These are phyloP conservation scores for Talaromyces islandicus DNA, from an alignment of 2,329 filamentous ascomycete species.

Conservation along the genomic window DNA sequence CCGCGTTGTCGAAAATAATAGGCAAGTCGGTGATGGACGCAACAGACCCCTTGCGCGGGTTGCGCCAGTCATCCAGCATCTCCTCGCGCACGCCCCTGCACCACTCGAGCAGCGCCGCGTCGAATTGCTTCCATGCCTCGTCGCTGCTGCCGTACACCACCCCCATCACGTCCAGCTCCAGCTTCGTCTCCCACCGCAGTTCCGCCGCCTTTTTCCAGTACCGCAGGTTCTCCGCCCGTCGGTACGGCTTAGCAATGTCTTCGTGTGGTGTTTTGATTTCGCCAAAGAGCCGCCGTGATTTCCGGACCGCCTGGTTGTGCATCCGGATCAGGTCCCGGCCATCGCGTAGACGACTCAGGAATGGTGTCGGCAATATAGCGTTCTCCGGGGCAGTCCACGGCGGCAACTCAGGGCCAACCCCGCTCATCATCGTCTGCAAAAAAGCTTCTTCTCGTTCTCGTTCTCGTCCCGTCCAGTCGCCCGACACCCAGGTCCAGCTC, in stretches of 20 bases:
- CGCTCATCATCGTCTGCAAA: constrained; percentile 64
- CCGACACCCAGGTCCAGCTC: constrained; percentile 72
- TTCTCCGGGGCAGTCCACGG: constrained; percentile 58
- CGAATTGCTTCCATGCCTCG: constrained; percentile 71
- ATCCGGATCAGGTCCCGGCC: constrained; percentile 77
- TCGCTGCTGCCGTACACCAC: constrained; percentile 68
- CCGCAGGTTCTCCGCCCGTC: constrained; percentile 84
- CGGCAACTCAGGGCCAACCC: constrained; percentile 53
- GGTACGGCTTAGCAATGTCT: constrained; percentile 93
- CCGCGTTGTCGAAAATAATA: constrained; percentile 8
- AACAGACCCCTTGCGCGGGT: constrained; percentile 26
- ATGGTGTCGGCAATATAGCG: constrained; percentile 51
- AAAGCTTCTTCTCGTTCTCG: constrained; percentile 76
- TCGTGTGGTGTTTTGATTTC: constrained; percentile 82
- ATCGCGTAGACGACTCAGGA: constrained; percentile 67
- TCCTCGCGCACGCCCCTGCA: constrained; percentile 76
- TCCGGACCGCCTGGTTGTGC: constrained; percentile 82
- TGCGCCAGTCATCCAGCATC: constrained; percentile 64
- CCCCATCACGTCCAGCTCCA: constrained; percentile 79
- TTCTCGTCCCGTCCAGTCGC: constrained; percentile 71
- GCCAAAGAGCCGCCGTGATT: constrained; percentile 80
- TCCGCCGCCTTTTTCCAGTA: constrained; percentile 97
- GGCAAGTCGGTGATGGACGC: constrained; percentile 7
- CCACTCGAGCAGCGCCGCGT: constrained; percentile 78
- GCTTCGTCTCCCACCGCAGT: constrained; percentile 80